These are phyloP conservation scores for Epichloe gansuensis DNA, from an alignment of 2,329 filamentous ascomycete genomes.

Conservation along the genomic window DNA sequence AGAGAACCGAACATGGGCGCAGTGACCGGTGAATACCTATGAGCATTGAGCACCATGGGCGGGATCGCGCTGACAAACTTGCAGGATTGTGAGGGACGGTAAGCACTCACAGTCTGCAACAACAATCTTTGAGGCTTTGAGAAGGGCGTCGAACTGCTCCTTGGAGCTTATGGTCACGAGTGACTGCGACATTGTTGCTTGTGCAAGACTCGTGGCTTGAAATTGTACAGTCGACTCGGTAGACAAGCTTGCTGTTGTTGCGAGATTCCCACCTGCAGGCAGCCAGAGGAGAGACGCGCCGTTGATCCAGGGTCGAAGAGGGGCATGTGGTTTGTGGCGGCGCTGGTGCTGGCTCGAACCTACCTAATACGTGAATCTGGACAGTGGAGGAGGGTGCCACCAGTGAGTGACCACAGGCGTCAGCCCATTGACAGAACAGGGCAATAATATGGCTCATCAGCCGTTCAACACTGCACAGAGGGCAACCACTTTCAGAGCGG, in stretches of 20 bases:
- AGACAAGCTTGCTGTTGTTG: not conserved
- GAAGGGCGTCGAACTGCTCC: constrained; percentile 53
- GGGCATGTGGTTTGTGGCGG: too few species aligned
- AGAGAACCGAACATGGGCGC: not conserved
- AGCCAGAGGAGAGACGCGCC: not conserved
- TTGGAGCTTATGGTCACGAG: constrained; percentile 29
- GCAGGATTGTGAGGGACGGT: constrained; percentile 8
- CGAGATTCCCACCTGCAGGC: not conserved
- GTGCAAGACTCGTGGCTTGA: not conserved
- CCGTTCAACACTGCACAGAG: too few species aligned
- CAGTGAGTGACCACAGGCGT: too few species aligned
- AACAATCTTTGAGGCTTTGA: constrained; percentile 65
- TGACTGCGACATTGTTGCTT: constrained; percentile 17
- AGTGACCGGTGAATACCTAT: not conserved
- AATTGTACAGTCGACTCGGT: not conserved
- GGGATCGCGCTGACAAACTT: not conserved
- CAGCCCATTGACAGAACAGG: too few species aligned
- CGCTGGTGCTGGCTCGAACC: too few species aligned
- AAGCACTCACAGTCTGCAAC: constrained; percentile 70
- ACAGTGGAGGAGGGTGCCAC: too few species aligned
- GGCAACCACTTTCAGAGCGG: too few species aligned
- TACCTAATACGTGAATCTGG: too few species aligned
- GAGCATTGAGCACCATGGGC: not conserved
- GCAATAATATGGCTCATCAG: too few species aligned
- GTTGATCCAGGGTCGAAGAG: not conserved